These are phyloP conservation scores for Halophytophthora polymorphica DNA, from an alignment of 352 stramenopile genomes.

Conservation along the genomic window DNA sequence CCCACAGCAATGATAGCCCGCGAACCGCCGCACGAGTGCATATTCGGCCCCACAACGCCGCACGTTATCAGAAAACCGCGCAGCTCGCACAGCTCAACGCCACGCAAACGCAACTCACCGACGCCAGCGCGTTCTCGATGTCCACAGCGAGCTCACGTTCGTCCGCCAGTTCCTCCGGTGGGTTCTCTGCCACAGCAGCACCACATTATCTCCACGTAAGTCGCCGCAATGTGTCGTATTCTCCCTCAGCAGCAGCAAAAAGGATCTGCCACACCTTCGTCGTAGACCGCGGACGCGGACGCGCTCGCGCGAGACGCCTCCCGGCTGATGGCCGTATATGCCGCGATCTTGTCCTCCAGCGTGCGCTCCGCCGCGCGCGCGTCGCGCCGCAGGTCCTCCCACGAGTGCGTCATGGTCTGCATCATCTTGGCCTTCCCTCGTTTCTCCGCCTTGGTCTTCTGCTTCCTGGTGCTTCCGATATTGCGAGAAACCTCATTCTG, in stretches of 20 bases:
- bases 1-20: not conserved
- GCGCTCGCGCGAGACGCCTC: constrained; percentile 28
- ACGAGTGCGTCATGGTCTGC: constrained; percentile 59
- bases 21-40: not conserved
- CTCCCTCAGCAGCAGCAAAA: constrained; percentile 1
- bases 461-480: too few relatives aligned
- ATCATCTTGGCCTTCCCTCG: constrained; percentile 33
- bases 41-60: not conserved
- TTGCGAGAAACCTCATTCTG: too few relatives aligned
- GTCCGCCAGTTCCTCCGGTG: constrained; percentile 42
- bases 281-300: constrained; percentile 27
- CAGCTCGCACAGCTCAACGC: not conserved
- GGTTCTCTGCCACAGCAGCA: constrained; percentile 48
- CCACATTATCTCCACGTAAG: too few relatives aligned
- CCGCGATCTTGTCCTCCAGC: constrained; percentile 80
- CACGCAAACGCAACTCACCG: constrained; percentile 27
- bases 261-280: constrained; percentile 46
- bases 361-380: constrained; percentile 69
- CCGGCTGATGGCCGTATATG: constrained; percentile 63
- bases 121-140: constrained; percentile 72
- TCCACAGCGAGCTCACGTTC: constrained; percentile 66
- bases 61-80: not conserved
- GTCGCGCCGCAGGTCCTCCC: constrained; percentile 73
- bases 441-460: too few relatives aligned
- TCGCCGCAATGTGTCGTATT: not conserved